Conservation (phyloP, 139 green algal genomes). For the Coccomyxa sp. region DNA sequence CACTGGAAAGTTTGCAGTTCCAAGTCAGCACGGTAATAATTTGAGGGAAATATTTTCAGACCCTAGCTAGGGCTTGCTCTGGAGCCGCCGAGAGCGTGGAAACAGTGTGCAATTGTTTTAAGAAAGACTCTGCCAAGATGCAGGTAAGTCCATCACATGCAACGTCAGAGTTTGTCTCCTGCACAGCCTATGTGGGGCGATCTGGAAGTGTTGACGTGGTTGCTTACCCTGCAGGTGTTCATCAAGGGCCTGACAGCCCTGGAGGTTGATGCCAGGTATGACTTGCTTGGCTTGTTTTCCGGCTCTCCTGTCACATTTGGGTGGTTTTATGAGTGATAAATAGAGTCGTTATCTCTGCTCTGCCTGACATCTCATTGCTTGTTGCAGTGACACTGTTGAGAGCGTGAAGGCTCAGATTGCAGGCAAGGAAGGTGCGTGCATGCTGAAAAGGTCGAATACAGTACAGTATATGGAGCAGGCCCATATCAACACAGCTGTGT, state of each 20-base stretch:
- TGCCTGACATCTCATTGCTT: constrained; percentile 4
- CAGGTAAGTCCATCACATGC: background rate
- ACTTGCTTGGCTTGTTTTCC: background rate
- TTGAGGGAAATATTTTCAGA: background rate
- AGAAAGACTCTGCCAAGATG: background rate
- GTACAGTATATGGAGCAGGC: too few relatives aligned
- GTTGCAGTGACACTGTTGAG: constrained; percentile 79
- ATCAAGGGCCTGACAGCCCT: constrained; percentile 74
- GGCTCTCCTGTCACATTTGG: background rate
- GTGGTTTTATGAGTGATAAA: background rate
- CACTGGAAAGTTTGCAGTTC: background rate
- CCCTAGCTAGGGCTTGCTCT: background rate
- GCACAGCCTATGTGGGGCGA: background rate
- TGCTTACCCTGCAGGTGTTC: constrained; percentile 68
- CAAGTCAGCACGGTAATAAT: background rate
- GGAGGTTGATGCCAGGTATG: background rate
- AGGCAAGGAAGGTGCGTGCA: constrained; percentile 79
- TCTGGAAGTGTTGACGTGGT: background rate
- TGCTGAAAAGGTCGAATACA: constrained; percentile 3
- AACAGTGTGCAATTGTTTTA: background rate
- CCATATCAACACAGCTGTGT: background rate
- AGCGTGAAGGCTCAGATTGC: constrained; percentile 96
- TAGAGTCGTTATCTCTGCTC: background rate
- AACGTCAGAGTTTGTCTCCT: background rate
- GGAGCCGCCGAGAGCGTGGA: background rate